Base-by-base conservation (phyloP, 306 rosid species). In the Morella rubra region DNA sequence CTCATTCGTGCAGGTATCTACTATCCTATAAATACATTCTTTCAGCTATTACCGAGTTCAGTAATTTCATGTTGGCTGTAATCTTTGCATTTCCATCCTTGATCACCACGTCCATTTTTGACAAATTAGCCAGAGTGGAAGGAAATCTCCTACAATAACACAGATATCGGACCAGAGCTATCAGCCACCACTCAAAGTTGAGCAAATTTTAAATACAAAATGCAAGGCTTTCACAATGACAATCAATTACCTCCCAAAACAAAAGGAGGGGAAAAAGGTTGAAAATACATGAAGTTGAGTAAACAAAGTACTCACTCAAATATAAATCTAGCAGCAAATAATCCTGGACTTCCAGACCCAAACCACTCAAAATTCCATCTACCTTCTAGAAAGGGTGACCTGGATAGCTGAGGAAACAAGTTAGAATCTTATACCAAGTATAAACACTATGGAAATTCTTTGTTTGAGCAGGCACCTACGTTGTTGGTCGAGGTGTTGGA, bases 341-440 rank as follows among this genome's bases (percentile, higher is more conserved):
- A 76, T 56, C 96, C 96, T 0, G 97, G 97, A 76, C 86, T 89
- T 74, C 93, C 88, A 4, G 96, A 84, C 62, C 93, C 98, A 86
- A 92, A 89, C 98, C 99, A 96, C 86, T 92, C 96, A 70, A 92
- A 89, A 79, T 91, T 96, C 99, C 99, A 96, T 73, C 81, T 78
- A 47, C 99, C 98, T 90, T 96, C 99, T 77, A 92, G 82, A 86
- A 89, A 89, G 77, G 99, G 97, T 47, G 99, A 96, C 87, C 99
- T 96, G 93, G 73, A 74, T 69, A 77, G 90, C 86, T 79, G 75
- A 83, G 77, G 56, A 81, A 75, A 77, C 60, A 24, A 53, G 59
- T 90, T 60, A 87, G 77, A 76, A 81, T 74, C 82, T 81, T 51
- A 86, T 71, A 74, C 32, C 68, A 71, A 80, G 47, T 72, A 49